Evolutionary conservation across 164 flowering plant species (phyloP), one percentile per base, ranked within the genome.

Genomic region (Magnolia officinalis): DNA sequence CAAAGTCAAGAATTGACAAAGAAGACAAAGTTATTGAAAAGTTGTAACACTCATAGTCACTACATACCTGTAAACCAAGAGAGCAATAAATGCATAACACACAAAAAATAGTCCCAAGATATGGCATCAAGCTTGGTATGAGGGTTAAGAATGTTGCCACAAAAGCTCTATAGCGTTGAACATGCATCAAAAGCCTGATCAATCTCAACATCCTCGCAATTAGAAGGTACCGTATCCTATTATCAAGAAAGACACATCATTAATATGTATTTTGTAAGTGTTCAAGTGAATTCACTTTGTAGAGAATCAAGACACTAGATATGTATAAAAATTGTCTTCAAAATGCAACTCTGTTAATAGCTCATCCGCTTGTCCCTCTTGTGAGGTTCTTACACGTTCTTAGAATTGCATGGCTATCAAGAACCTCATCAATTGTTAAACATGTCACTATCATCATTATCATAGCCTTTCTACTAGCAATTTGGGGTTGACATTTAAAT

Each of bases 171-270:
- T 90, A 96, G 5, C 87, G 90, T 75, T 83, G 74, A 65, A 96
- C 92, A 79, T 86, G 89, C 93, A 92, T 89, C 84, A 94, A 85
- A 70, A 96, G 86, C 87, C 98, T 91, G 72, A 94, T 88, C 74
- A 96, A 81, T 67, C 99, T 84, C 82, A 96, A 77, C 91, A 96
- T 82, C 90, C 99, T 90, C 49, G 99, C 99, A 75, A 96, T 86
- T 59, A 96, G 91, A 85, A 96, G 99, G 85, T 96, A 96, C 8
- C 99, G 91, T 70, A 94, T 96, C 99, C 99, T 96, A 92, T 82
- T 26, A 72, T 72, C 37, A 85, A 75, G 63, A 76, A 72, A 69
- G 55, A 26, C 74, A 71, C 2, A 19, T 29, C 23, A 73, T 73
- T 26, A 58, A 29, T 7, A 73, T 14, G 16, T 19, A 59, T 23